Evolutionary conservation across 768 basidiomycete species (phyloP).

Genomic region (Russula sp.): DNA sequence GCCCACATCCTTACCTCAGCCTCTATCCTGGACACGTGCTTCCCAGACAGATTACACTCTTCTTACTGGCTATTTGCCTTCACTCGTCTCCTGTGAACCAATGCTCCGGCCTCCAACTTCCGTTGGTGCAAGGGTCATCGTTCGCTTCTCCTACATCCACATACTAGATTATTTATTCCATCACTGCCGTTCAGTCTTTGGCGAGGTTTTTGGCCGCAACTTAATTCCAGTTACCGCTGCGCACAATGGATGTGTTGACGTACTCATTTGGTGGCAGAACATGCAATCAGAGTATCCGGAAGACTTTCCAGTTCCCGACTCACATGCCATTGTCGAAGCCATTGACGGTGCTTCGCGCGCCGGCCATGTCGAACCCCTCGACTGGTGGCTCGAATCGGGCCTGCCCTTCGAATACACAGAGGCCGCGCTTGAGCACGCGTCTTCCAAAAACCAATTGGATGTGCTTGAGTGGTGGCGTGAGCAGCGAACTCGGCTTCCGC

Average conservation of each 20-base stretch:
- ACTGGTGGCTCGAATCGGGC: conserved; percentile 77
- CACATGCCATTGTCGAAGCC: conserved; percentile 59
- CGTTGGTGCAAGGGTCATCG: conserved; percentile 59
- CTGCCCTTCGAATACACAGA: conserved; percentile 73
- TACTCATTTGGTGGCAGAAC: conserved; percentile 82
- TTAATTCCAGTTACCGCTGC: conserved; percentile 78
- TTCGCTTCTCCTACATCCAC: conserved; percentile 73
- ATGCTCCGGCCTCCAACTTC: conserved; percentile 58
- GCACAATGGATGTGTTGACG: conserved; percentile 62
- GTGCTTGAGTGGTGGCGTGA: conserved; percentile 84
- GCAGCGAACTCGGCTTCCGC: conserved; percentile 51
- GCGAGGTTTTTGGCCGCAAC: conserved; percentile 59
- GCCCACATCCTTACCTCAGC: conserved; percentile 62
- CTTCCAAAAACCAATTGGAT: conserved; percentile 69
- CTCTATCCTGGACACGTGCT: conserved; percentile 70
- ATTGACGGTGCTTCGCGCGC: conserved; percentile 77
- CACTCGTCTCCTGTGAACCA: conserved; percentile 60
- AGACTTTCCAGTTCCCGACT: conserved; percentile 53
- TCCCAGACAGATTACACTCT: conserved; percentile 68
- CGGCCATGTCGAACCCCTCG: conserved; percentile 69
- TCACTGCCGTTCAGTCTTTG: conserved; percentile 62
- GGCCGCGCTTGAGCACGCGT: conserved; percentile 74
- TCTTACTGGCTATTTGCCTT: conserved; percentile 57
- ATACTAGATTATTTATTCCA: conserved; percentile 72
- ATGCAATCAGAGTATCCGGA: conserved; percentile 59